Conservation (phyloP, 192 early-diverging fungal species). For the Funneliformis geosporum region DNA sequence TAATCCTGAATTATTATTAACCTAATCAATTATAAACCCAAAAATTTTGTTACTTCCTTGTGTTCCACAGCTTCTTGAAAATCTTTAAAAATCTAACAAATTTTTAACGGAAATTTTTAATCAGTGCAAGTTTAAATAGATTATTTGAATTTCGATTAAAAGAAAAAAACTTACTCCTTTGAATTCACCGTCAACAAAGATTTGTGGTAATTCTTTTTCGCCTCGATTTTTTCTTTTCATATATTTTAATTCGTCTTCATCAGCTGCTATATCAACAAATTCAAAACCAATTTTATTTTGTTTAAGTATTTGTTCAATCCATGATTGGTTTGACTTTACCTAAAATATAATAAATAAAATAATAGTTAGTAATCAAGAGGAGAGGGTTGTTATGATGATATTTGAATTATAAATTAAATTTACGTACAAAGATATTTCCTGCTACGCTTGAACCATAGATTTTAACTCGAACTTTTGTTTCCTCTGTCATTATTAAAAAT, state of each 20-base stretch:
- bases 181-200: conserved; percentile 30
- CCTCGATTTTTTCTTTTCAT: conserved; percentile 31
- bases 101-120: background rate
- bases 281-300: conserved; percentile 9
- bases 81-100: background rate
- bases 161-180: conserved; percentile 23
- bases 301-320: conserved; percentile 11
- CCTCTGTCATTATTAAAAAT: background rate
- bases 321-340: conserved; percentile 29
- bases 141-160: background rate
- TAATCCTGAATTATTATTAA: background rate
- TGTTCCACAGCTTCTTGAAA: conserved; percentile 27
- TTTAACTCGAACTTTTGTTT: conserved; percentile 20
- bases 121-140: too few species aligned
- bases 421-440: conserved; percentile 28
- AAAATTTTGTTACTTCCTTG: conserved; percentile 22
- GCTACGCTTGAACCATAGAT: conserved; percentile 33
- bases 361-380: background rate
- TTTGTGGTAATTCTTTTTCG: conserved; percentile 21
- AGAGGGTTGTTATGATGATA: background rate
- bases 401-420: background rate
- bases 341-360: conserved; percentile 3
- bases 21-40: background rate
- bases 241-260: conserved; percentile 26
- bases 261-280: conserved; percentile 31